Conservation (phyloP, 352 stramenopile species). For the Discostella stelligera region DNA sequence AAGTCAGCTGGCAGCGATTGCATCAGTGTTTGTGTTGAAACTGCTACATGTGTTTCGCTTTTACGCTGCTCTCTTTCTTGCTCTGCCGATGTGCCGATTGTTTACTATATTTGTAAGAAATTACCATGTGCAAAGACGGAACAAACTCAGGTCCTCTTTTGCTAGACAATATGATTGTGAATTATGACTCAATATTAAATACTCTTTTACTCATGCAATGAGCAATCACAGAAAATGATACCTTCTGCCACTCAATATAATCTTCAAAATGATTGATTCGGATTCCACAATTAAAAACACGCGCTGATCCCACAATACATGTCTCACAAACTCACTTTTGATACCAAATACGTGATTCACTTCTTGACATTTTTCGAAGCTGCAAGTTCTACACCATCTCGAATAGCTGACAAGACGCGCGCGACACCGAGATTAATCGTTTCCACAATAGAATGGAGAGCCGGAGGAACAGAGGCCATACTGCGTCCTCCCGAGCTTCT, state of each 20-base stretch:
- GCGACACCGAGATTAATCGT: constrained; percentile 31
- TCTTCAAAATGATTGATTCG: not conserved
- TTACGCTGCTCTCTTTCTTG: constrained; percentile 72
- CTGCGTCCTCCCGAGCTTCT: not conserved
- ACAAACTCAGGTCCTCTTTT: constrained; percentile 18
- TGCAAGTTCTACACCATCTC: constrained; percentile 15
- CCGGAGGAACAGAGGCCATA: not conserved
- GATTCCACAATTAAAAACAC: not conserved
- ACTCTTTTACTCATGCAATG: not conserved
- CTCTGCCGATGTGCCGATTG: constrained; percentile 51
- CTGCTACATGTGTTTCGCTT: constrained; percentile 67
- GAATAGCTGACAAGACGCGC: constrained; percentile 23
- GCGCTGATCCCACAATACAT: not conserved
- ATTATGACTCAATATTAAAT: not conserved
- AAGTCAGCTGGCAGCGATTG: constrained; percentile 25
- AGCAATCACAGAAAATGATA: not conserved
- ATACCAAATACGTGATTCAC: not conserved
- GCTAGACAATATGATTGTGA: not conserved
- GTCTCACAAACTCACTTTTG: not conserved
- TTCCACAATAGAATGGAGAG: constrained; percentile 25
- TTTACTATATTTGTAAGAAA: constrained; percentile 46
- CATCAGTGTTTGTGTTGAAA: constrained; percentile 34
- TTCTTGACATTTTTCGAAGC: not conserved
- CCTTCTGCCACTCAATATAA: not conserved
- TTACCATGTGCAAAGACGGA: constrained; percentile 26